A percentile compares a stretch with the other conserved stretches of the same genome.
Evolutionary conservation across 192 early-diverging fungal genomes (phyloP).

Genomic region (Coemansia sp.): DNA sequence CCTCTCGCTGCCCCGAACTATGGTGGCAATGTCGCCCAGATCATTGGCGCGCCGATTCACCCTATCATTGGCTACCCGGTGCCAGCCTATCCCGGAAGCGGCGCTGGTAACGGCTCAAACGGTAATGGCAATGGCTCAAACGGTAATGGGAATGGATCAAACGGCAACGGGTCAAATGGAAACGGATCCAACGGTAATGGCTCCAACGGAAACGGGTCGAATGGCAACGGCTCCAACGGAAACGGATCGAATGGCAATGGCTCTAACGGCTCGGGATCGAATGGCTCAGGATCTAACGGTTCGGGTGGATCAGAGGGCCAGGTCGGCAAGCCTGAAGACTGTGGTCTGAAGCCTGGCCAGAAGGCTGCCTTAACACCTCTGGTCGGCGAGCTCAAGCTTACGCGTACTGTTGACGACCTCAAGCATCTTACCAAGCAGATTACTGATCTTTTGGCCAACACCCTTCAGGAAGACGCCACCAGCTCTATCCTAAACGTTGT

Average conservation of each 20-base stretch:
- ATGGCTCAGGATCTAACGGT: slow-evolving; percentile 18
- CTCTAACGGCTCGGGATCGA: slow-evolving; percentile 2
- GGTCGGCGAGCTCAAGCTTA: slow-evolving; percentile 47
- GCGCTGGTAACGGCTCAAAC: slow-evolving; percentile 8
- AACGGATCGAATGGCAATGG: slow-evolving; percentile 18
- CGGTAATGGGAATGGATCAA: not conserved
- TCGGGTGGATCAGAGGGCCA: slow-evolving; percentile 18
- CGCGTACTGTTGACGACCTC: slow-evolving; percentile 46
- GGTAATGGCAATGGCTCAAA: slow-evolving; percentile 5
- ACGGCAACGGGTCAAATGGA: slow-evolving; percentile 18
- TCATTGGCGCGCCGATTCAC: slow-evolving; percentile 21
- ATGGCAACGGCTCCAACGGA: slow-evolving; percentile 14
- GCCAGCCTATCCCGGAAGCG: slow-evolving; percentile 23
- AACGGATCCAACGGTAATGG: slow-evolving; percentile 28
- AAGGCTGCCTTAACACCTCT: slow-evolving; percentile 44
- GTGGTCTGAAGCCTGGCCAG: slow-evolving; percentile 42
- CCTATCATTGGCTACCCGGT: slow-evolving; percentile 9
- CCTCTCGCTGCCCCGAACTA: slow-evolving; percentile 44
- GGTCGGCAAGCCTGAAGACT: slow-evolving; percentile 33
- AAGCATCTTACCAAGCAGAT: slow-evolving; percentile 54
- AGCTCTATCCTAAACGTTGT: slow-evolving; percentile 46
- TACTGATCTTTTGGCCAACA: slow-evolving; percentile 47
- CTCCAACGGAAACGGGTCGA: slow-evolving; percentile 13
- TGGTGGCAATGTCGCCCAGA: slow-evolving; percentile 23
- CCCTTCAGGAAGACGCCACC: slow-evolving; percentile 42